Conservation (phyloP, 2,329 filamentous ascomycete species). For the Colletotrichum orchidophilum region DNA sequence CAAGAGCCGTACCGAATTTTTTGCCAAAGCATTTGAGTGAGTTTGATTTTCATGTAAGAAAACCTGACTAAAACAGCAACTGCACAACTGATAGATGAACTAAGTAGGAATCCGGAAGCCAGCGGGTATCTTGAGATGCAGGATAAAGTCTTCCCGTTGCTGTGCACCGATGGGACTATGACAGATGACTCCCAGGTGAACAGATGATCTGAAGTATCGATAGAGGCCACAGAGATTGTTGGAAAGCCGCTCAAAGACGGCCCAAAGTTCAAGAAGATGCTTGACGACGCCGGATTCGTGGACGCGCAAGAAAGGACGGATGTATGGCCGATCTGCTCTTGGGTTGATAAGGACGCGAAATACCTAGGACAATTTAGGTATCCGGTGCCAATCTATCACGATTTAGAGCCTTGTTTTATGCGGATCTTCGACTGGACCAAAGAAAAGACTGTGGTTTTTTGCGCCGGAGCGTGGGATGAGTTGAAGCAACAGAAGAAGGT, state of each 20-base stretch:
- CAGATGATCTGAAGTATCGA: conserved; percentile 35
- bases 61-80: too few relatives aligned
- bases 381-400: conserved; percentile 36
- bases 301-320: conserved; percentile 42
- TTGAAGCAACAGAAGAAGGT: conserved; percentile 41
- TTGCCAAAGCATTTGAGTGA: background rate
- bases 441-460: conserved; percentile 43
- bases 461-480: conserved; percentile 45
- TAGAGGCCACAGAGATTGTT: background rate
- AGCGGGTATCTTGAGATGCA: background rate
- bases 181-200: background rate
- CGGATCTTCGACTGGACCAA: conserved; percentile 44
- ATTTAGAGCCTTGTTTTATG: conserved; percentile 43
- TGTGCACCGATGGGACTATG: background rate
- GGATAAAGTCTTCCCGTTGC: background rate
- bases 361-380: conserved; percentile 43
- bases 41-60: conserved; percentile 49
- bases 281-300: conserved; percentile 44
- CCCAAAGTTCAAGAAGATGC: background rate
- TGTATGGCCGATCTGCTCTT: conserved; percentile 47
- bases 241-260: background rate
- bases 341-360: conserved; percentile 48
- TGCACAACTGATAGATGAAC: conserved; percentile 45
- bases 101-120: background rate
- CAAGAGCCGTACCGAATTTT: background rate